A percentile compares a stretch with the other conserved stretches of the same genome.
Evolutionary conservation across 768 basidiomycete species (phyloP).

Genomic region (Lentinula aciculospora): DNA sequence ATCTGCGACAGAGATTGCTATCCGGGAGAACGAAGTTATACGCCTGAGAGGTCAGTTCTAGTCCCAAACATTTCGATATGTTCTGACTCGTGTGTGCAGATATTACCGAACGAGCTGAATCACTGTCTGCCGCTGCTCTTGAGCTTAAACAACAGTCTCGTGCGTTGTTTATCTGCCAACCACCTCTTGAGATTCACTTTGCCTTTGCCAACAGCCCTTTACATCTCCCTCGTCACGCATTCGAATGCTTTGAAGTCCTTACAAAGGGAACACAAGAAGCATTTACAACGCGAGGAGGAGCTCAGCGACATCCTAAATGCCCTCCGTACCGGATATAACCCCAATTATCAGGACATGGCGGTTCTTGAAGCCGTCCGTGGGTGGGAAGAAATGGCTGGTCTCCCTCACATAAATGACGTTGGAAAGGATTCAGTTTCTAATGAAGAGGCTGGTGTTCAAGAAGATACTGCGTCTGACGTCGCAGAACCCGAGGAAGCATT

Average conservation of each 20-base stretch:
- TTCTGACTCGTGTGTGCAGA: conserved; percentile 34
- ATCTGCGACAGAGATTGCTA: conserved; percentile 51
- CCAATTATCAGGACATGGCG: conserved; percentile 99
- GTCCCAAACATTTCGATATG: neutral
- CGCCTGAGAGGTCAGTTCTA: conserved; percentile 54
- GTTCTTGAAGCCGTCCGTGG: conserved; percentile 95
- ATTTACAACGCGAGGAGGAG: conserved; percentile 67
- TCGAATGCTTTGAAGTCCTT: conserved; percentile 73
- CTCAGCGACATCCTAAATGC: conserved; percentile 80
- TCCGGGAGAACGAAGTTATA: conserved; percentile 65
- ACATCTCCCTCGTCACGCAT: conserved; percentile 67
- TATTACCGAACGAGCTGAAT: conserved; percentile 73
- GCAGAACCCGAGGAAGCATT: conserved; percentile 39
- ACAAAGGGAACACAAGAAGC: conserved; percentile 62
- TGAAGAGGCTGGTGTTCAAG: conserved; percentile 25
- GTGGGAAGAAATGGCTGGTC: conserved; percentile 72
- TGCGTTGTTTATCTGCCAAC: conserved; percentile 29
- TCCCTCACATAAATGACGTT: conserved; percentile 69
- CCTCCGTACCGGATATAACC: conserved; percentile 86
- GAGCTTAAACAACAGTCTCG: conserved; percentile 86
- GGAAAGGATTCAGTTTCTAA: conserved; percentile 41
- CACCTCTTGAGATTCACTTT: neutral
- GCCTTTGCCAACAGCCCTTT: conserved; percentile 58
- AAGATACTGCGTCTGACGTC: conserved; percentile 23
- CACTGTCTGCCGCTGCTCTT: conserved; percentile 70